phyloP scores from a whole-genome alignment of 2,329 filamentous ascomycete genomes.

The Pseudogymnoascus sp. region DNA sequence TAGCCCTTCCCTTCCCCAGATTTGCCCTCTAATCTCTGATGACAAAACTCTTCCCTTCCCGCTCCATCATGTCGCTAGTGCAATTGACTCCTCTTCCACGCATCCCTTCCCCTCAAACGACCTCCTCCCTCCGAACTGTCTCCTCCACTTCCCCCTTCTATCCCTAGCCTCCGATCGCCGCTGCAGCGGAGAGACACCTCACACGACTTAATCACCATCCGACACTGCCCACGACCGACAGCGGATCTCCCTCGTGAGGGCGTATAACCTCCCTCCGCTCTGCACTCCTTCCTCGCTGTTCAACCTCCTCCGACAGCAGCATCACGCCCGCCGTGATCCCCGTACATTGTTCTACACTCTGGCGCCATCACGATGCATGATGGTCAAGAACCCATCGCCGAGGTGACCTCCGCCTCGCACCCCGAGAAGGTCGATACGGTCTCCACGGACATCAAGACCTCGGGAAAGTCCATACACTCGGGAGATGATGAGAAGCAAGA shows the following conservation, averaged over 20 bases:
- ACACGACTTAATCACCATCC: background rate
- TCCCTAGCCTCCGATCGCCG: background rate
- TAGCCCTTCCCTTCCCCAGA: background rate
- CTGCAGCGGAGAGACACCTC: background rate
- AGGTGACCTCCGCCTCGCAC: background rate
- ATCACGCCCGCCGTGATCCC: background rate
- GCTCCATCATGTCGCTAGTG: background rate
- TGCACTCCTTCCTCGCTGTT: background rate
- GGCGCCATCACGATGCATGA: background rate
- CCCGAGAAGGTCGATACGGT: background rate
- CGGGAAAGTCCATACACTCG: background rate
- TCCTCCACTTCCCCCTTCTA: background rate
- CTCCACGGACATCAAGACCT: background rate
- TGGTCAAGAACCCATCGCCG: background rate
- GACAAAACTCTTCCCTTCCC: slow-evolving; percentile 2
- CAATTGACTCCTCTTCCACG: background rate
- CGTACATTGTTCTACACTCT: background rate
- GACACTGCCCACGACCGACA: background rate
- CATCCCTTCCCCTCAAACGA: background rate
- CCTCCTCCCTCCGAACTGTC: background rate
- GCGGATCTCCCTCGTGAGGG: background rate
- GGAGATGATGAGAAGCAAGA: slow-evolving; percentile 24
- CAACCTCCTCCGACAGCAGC: background rate
- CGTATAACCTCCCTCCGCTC: background rate
- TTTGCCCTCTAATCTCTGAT: background rate